Base-by-base conservation (phyloP, 345 rosid genomes). In the Hypericum perforatum region DNA sequence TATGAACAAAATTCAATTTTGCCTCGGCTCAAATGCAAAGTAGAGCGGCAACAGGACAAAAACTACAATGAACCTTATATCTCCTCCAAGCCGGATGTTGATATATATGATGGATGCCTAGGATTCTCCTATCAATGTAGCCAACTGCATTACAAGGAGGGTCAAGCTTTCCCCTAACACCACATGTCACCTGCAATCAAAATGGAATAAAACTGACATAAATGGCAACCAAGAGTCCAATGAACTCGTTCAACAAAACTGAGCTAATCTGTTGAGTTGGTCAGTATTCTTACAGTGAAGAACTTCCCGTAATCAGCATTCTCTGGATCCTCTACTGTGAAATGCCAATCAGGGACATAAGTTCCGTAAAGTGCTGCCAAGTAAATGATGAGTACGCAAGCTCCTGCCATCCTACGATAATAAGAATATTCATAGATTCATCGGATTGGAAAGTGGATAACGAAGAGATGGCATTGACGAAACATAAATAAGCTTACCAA, bases 131-230 rank as follows among this genome's bases (percentile, higher is more conserved):
- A 60, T 90, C 97, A 62, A 84, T 59, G 45, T 76, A 84, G 57
- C 94, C 96, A 52, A 70, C 89, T 32, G 89, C 97, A 62, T 90
- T 90, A 55, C 97, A 90, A 37, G 95, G 82, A 71, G 96, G 89
- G 63, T 81, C 74, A 36, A 90, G 67, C 56, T 79, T 81, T 70
- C 87, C 95, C 68, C 95, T 77, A 54, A 76, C 79, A 14, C 76
- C 78, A 60, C 96, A 90, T 41, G 67, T 36, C 45, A 90, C 95
- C 97, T 90, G 70, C 37, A 46, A 70, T 41, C 43, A 43, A 42
- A 13, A 48, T 7, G 12, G 49, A 7, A 0, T 49, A 9, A 10
- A 11, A 39, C 8, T 13, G 7, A 37, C 41, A n/a, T 37, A 0
- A n/a, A n/a, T 5, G 15, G 10, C 44, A 9, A 9, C 9, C 3